These are phyloP conservation scores for Corymbia citriodora DNA, from an alignment of 441 rosid species.

Conservation along the genomic window DNA sequence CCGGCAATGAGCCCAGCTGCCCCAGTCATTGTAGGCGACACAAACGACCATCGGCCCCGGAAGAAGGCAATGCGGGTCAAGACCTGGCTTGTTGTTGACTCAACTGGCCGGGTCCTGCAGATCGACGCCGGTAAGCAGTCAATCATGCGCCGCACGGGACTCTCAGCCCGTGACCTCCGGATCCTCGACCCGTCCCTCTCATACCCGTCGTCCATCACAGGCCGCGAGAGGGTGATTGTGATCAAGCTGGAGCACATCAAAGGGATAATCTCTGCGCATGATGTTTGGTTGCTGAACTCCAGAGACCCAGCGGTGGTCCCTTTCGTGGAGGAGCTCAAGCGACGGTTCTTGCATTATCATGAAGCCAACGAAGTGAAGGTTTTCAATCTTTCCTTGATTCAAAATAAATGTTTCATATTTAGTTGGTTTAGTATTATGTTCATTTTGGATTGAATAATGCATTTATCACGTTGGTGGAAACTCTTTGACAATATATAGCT, in stretches of 20 bases:
- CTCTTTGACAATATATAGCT: neutral
- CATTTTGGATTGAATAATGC: neutral
- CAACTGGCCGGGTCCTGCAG: conserved; percentile 39
- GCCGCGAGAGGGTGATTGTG: conserved; percentile 80
- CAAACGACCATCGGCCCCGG: conserved; percentile 21
- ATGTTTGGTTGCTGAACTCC: conserved; percentile 69
- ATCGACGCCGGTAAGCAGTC: conserved; percentile 68
- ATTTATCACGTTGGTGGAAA: neutral
- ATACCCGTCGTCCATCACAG: conserved; percentile 67
- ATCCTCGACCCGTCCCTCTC: conserved; percentile 72
- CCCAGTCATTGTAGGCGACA: neutral
- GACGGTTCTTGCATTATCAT: conserved; percentile 54
- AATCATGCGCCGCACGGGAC: conserved; percentile 81
- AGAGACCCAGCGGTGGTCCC: conserved; percentile 70
- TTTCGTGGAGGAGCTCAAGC: conserved; percentile 61
- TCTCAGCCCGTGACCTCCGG: conserved; percentile 78
- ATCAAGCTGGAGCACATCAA: conserved; percentile 83
- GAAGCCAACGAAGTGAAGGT: conserved; percentile 39
- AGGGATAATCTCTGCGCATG: conserved; percentile 76
- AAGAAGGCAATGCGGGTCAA: conserved; percentile 61
- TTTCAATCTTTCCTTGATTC: neutral
- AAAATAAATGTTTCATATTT: neutral
- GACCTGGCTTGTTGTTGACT: conserved; percentile 54
- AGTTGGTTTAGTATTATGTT: neutral
- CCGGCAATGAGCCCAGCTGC: conserved; percentile 15